Conservation (phyloP, 768 basidiomycete genomes). For the Tylopilus balloui region DNA sequence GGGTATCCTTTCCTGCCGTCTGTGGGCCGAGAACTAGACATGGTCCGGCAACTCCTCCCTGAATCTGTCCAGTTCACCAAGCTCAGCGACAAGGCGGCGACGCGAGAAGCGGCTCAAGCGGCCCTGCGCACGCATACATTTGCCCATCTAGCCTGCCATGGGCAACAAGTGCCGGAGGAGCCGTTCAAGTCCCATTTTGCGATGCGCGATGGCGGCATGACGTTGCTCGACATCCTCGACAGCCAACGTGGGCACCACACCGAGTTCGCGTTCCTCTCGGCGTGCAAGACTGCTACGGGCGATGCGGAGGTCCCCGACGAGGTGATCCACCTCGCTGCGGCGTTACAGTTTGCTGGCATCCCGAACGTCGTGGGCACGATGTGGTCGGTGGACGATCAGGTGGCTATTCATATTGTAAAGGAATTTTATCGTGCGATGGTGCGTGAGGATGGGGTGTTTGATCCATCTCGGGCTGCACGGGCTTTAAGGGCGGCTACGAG, state of each 20-base stretch:
- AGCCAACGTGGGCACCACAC: slow-evolving; percentile 6
- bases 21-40: slow-evolving; percentile 14
- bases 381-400: slow-evolving; percentile 27
- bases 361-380: slow-evolving; percentile 30
- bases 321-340: slow-evolving; percentile 30
- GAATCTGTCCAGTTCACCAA: slow-evolving; percentile 6
- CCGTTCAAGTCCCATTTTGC: slow-evolving; percentile 22
- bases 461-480: slow-evolving; percentile 14
- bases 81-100: slow-evolving; percentile 14
- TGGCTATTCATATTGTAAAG: slow-evolving; percentile 10
- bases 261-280: slow-evolving; percentile 31
- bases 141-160: slow-evolving; percentile 30
- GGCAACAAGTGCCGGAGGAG: slow-evolving; percentile 5
- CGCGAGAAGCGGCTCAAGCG: slow-evolving; percentile 4
- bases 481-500: slow-evolving; percentile 14
- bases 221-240: slow-evolving; percentile 23
- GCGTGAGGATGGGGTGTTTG: slow-evolving; percentile 10
- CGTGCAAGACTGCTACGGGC: slow-evolving; percentile 29
- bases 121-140: slow-evolving; percentile 16
- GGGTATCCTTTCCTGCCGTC: background rate
- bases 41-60: slow-evolving; percentile 10
- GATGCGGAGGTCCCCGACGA: slow-evolving; percentile 24
- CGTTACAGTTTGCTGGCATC: slow-evolving; percentile 27
- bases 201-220: slow-evolving; percentile 16
- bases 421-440: slow-evolving; percentile 22